Percentiles rank a stretch among this genome's conserved stretches.
These are phyloP conservation scores for Parastagonospora nodorum DNA, from an alignment of 2,329 filamentous ascomycete species.

Conservation along the genomic window DNA sequence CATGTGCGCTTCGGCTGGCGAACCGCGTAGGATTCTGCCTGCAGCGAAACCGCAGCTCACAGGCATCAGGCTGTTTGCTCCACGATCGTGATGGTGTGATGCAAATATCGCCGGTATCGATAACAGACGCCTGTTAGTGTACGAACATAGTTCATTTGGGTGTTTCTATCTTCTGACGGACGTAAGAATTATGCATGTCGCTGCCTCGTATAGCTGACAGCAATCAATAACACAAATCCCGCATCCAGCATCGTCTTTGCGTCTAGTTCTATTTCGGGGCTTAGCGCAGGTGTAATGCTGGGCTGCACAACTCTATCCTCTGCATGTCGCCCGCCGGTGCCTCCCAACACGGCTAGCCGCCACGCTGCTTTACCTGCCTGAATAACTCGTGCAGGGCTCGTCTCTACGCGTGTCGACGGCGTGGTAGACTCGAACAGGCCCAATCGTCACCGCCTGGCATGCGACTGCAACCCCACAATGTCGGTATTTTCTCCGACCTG, in stretches of 20 bases:
- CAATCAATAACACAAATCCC: slow-evolving; percentile 39
- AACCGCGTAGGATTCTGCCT: slow-evolving; percentile 6
- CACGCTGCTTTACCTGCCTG: slow-evolving; percentile 36
- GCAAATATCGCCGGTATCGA: slow-evolving; percentile 20
- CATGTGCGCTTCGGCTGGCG: slow-evolving; percentile 16
- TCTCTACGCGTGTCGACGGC: slow-evolving; percentile 34
- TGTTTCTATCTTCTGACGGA: slow-evolving; percentile 13
- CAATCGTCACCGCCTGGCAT: slow-evolving; percentile 29
- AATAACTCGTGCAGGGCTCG: slow-evolving; percentile 25
- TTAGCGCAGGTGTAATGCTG: slow-evolving; percentile 38
- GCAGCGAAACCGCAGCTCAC: slow-evolving; percentile 17
- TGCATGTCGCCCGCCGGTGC: slow-evolving; percentile 35
- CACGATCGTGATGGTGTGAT: slow-evolving; percentile 14
- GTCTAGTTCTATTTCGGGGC: slow-evolving; percentile 41
- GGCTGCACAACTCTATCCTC: slow-evolving; percentile 32
- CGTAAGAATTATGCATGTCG: slow-evolving; percentile 34
- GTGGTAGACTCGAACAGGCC: slow-evolving; percentile 28
- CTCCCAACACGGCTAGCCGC: slow-evolving; percentile 22
- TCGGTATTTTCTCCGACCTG: slow-evolving; percentile 21
- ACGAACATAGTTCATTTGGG: slow-evolving; percentile 5
- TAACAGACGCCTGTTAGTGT: slow-evolving; percentile 12
- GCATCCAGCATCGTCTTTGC: slow-evolving; percentile 22
- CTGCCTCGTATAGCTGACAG: slow-evolving; percentile 38
- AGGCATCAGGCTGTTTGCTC: slow-evolving; percentile 18
- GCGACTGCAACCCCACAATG: slow-evolving; percentile 37